Evolutionary conservation across 208 protist species (phyloP).

Genomic region (Leishmania tropica): DNA sequence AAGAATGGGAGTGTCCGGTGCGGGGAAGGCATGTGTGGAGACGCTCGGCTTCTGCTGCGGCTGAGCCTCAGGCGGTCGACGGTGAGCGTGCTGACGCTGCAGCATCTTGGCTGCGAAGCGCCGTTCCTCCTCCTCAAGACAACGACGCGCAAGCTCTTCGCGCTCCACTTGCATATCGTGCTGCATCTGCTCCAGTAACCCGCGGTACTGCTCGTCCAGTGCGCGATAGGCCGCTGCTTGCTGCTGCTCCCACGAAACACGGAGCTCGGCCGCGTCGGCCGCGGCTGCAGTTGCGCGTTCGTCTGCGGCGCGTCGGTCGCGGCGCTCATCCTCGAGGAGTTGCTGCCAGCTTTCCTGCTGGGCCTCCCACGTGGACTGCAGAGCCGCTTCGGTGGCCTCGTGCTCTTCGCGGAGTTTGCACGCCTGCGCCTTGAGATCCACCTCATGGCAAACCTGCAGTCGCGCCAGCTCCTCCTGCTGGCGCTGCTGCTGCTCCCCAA

Average conservation of each 20-base stretch:
- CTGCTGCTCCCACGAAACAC: slow-evolving; percentile 14
- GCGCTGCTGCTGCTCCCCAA: slow-evolving; percentile 10
- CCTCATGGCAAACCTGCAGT: slow-evolving; percentile 22
- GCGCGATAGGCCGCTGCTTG: slow-evolving; percentile 15
- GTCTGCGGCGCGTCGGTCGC: slow-evolving; percentile 9
- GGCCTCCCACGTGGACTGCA: slow-evolving; percentile 20
- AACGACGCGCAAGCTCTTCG: slow-evolving; percentile 41
- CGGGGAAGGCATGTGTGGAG: neutral
- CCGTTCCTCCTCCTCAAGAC: slow-evolving; percentile 57
- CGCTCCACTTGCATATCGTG: slow-evolving; percentile 36
- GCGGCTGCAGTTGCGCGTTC: neutral
- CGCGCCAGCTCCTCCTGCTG: slow-evolving; percentile 28
- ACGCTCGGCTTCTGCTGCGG: neutral
- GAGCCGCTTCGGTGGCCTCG: slow-evolving; percentile 14
- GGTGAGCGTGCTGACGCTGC: slow-evolving; percentile 20
- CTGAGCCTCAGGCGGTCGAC: neutral
- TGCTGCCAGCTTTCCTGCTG: slow-evolving; percentile 4
- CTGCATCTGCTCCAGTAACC: slow-evolving; percentile 10
- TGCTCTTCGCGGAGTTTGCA: slow-evolving; percentile 15
- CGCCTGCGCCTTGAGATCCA: slow-evolving; percentile 19
- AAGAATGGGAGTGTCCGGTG: neutral
- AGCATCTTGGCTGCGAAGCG: slow-evolving; percentile 42
- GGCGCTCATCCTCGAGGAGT: slow-evolving; percentile 6
- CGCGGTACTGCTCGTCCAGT: slow-evolving; percentile 22
- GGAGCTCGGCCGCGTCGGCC: slow-evolving; percentile 18